Evolutionary conservation across 768 basidiomycete species (phyloP).

Genomic region (Amyloporia xantha): DNA sequence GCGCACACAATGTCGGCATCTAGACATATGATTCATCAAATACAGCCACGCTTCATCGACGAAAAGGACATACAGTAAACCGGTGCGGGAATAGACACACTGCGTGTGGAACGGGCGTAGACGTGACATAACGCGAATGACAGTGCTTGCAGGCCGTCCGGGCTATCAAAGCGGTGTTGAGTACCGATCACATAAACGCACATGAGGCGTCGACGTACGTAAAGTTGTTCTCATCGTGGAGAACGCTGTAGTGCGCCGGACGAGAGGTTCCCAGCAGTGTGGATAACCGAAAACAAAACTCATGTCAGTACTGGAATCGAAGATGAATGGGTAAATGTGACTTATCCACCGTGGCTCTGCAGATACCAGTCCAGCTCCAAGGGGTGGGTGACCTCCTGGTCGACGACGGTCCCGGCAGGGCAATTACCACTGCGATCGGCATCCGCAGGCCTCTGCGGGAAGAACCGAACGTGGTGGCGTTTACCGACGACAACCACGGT

Average conservation of each 20-base stretch:
- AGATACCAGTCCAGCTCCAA: constrained; percentile 75
- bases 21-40: constrained; percentile 19
- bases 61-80: constrained; percentile 57
- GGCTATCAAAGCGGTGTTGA: constrained; percentile 28
- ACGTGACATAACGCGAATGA: constrained; percentile 78
- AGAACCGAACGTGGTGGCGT: constrained; percentile 62
- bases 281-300: constrained; percentile 6
- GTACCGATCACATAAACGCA: background rate
- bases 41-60: background rate
- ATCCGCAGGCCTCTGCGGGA: constrained; percentile 38
- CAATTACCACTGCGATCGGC: constrained; percentile 68
- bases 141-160: constrained; percentile 61
- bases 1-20: constrained; percentile 76
- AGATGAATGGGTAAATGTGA: background rate
- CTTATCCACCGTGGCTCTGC: constrained; percentile 61
- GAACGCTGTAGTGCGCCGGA: constrained; percentile 52
- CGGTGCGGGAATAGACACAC: constrained; percentile 77
- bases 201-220: constrained; percentile 31
- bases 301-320: constrained; percentile 4
- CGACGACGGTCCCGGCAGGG: constrained; percentile 73
- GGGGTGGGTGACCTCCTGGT: constrained; percentile 62
- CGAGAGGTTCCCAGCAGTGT: constrained; percentile 65
- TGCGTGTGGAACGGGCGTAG: constrained; percentile 73
- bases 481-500: constrained; percentile 80
- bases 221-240: constrained; percentile 53